Base-by-base conservation (phyloP, 768 basidiomycete genomes). In the Naganishia kalamii region DNA sequence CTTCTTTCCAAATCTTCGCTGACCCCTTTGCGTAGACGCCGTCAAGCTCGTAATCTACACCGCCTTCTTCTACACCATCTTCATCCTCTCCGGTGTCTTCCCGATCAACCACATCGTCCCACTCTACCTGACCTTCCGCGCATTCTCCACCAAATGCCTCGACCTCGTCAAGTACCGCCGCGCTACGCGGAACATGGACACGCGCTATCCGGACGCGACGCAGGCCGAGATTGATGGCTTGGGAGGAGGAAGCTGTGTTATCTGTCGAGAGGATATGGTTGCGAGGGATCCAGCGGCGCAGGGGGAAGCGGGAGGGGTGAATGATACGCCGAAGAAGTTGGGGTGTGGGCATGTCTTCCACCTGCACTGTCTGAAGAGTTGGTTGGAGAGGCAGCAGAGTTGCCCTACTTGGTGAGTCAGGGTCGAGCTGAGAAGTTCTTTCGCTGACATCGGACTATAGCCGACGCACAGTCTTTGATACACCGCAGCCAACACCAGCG, bases 291-390 rank as follows among this genome's bases (percentile, higher is more conserved):
- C 63, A 27, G 40, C 30, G 33, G 63, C 66, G 52, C 12, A 23
- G 37, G 13, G 46, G 52, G 33, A 23, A 23, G 41, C 50, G 86
- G 90, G 68, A 69, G 90, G 89, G 12, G 89, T 90, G 10, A 97
- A 97, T 73, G 90, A 90, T 61, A 93, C 92, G 15, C 93, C 94
- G 1, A 99, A 99, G 81, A 93, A 91, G 75, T 81, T 99, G 25
- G 90, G 88, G 10, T 99, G 96, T 79, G 93, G 93, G 0, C 96
- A 99, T 77, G 86, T 96, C 46, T 99, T 99, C 81, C 96, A 99
- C 79, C 94, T 97, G 77, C 87, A 97, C 73, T 99, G 96, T 78
- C 83, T 99, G 68, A 84, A 92, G 43, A 93, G 91, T 23, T 99
- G 96, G 96, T 83, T 99, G 29, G 96, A 99, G 49, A 59, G 96